Base-by-base conservation (phyloP, 345 rosid genomes). In the Nasturtium officinale region DNA sequence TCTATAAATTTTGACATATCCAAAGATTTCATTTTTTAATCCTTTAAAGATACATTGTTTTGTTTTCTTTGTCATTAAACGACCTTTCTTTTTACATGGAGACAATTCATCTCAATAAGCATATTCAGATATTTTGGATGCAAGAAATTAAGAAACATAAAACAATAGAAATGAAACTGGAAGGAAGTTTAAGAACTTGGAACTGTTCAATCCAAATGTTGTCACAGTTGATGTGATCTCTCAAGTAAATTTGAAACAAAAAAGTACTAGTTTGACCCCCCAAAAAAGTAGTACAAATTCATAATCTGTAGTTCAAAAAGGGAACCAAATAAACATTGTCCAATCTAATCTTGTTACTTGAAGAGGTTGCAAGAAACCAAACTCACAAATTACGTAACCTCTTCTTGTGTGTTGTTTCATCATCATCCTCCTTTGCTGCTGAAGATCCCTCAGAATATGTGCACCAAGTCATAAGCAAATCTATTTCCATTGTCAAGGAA, bases 401-500 rank as follows among this genome's bases (percentile, higher is more conserved):
- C 32, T 69, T 70, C 61, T 11, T 42, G 28, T 59, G 61, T 75
- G 32, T 42, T 43, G 61, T 32, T 61, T 53, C 74, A 23, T 68
- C 63, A 75, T 74, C 21, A 75, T 74, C 78, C 18, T 67, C 67
- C 8, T 40, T 42, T 5, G 56, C 45, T 23, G 51, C 51, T 45
- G 65, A 65, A 61, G 79, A 42, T 61, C 65, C 73, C 71, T 94
- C 82, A 91, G 88, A 94, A 94, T 77, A 91, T 94, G 78, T 95
- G 98, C 69, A 95, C 94, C n/a, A 87, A 84, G 73, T 95, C 99
- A 42, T 91, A 95, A 2, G 98, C 99, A 78, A 95, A 90, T 85
- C 98, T 95, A 59, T 57, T 79, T 78, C 55, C 15, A 25, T 5
- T 2, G 88, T 87, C 72, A 89, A 93, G 69, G 85, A 83, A 84